These are phyloP conservation scores for Chaetoscypha palmicola DNA, from an alignment of 2,329 filamentous ascomycete genomes.

Conservation along the genomic window DNA sequence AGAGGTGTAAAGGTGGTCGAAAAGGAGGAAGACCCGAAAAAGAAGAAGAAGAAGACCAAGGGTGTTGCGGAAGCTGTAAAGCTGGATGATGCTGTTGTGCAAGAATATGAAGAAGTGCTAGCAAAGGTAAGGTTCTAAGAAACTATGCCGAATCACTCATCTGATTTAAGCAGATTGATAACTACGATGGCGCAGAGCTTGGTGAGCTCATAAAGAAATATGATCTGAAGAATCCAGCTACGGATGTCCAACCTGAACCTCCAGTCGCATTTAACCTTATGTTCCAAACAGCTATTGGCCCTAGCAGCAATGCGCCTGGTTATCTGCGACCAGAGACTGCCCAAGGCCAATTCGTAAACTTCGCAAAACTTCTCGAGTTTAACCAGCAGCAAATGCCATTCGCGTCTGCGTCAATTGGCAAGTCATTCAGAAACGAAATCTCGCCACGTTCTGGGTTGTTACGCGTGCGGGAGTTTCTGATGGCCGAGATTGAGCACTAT, in stretches of 20 bases:
- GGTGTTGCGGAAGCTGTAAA: conserved; percentile 73
- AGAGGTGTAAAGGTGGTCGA: conserved; percentile 75
- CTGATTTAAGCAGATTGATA: conserved; percentile 62
- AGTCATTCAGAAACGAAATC: conserved; percentile 97
- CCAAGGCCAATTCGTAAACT: conserved; percentile 96
- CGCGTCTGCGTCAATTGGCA: conserved; percentile 92
- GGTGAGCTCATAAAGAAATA: conserved; percentile 85
- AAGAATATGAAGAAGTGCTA: conserved; percentile 86
- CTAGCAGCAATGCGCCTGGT: conserved; percentile 77
- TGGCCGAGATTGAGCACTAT: conserved; percentile 99
- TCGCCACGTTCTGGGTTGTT: conserved; percentile 86
- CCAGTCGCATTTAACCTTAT: conserved; percentile 96
- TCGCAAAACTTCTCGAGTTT: conserved; percentile 91
- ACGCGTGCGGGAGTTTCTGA: conserved; percentile 92
- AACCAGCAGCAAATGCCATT: conserved; percentile 96
- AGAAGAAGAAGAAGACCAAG: conserved; percentile 84
- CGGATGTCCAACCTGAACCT: conserved; percentile 66
- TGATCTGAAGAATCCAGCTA: conserved; percentile 81
- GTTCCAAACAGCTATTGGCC: conserved; percentile 94
- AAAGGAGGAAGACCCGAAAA: conserved; percentile 62
- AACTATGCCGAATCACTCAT: neutral
- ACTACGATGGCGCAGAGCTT: conserved; percentile 82
- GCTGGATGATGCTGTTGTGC: conserved; percentile 75
- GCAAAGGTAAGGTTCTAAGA: conserved; percentile 47
- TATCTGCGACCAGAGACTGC: conserved; percentile 92